Percentiles rank a stretch among this genome's conserved stretches.
phyloP scores from a whole-genome alignment of 2,329 filamentous ascomycete species.

The Coniochaeta ligniaria region DNA sequence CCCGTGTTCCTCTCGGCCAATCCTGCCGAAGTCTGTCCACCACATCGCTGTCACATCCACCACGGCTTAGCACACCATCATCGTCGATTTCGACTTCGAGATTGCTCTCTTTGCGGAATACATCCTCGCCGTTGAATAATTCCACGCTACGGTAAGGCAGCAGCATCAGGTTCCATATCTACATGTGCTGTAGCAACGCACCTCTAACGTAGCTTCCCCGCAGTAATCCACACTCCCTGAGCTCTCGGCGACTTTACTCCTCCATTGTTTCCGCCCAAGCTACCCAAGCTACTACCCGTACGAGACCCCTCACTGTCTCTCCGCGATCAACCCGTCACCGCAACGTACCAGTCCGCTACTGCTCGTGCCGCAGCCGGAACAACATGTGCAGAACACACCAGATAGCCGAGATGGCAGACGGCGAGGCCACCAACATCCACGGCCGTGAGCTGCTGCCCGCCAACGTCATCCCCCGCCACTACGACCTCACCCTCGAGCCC shows the following conservation, averaged over 20 bases:
- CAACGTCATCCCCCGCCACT: conserved; percentile 89
- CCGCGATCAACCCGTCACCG: conserved; percentile 6
- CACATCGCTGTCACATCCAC: neutral
- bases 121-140: neutral
- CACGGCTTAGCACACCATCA: neutral
- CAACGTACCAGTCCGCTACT: conserved; percentile 41
- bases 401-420: conserved; percentile 21
- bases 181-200: neutral
- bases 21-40: neutral
- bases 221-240: neutral
- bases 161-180: neutral
- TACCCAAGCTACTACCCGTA: neutral
- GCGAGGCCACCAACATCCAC: conserved; percentile 25
- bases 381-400: conserved; percentile 57
- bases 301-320: conserved; percentile 3
- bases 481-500: conserved; percentile 85
- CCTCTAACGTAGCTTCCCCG: conserved; percentile 1
- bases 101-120: neutral
- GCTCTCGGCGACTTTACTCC: neutral
- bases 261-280: neutral
- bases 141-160: neutral
- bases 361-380: conserved; percentile 61
- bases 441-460: conserved; percentile 80
- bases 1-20: neutral
- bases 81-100: neutral